These are phyloP conservation scores for Ganoderma resinaceum DNA, from an alignment of 1,284 basidiomycete species.

Conservation along the genomic window DNA sequence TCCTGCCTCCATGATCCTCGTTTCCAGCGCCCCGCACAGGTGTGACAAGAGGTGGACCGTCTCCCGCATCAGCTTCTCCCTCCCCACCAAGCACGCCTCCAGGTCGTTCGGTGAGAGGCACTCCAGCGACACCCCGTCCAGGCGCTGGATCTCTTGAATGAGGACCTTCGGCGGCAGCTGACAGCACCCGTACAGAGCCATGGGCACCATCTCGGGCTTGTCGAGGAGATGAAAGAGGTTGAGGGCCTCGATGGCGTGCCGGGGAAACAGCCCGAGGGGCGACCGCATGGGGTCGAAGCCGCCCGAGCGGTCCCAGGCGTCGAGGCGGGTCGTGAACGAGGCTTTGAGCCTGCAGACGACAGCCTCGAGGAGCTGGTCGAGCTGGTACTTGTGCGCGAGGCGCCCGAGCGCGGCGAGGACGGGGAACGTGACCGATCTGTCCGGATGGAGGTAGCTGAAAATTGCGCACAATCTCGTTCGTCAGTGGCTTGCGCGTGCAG, in stretches of 20 bases:
- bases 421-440: not conserved
- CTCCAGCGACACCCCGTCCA: not conserved
- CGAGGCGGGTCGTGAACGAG: conserved; percentile 2
- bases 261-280: not conserved
- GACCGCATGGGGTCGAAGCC: not conserved
- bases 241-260: conserved; percentile 8
- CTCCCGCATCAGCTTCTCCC: not conserved
- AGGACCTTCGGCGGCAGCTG: not conserved
- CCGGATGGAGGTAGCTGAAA: conserved; percentile 3
- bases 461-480: not conserved
- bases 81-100: not conserved
- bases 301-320: conserved; percentile 2
- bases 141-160: not conserved
- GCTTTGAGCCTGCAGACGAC: not conserved
- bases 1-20: not conserved
- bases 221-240: conserved; percentile 12
- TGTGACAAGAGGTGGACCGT: not conserved
- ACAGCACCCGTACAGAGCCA: conserved; percentile 2
- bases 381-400: conserved; percentile 16
- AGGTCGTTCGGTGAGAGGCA: not conserved
- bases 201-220: not conserved
- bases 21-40: not conserved
- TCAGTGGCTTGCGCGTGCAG: no score
- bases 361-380: conserved; percentile 7
- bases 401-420: conserved; percentile 3